Evolutionary conservation across 768 basidiomycete genomes (phyloP).

Genomic region (Mycena venus): DNA sequence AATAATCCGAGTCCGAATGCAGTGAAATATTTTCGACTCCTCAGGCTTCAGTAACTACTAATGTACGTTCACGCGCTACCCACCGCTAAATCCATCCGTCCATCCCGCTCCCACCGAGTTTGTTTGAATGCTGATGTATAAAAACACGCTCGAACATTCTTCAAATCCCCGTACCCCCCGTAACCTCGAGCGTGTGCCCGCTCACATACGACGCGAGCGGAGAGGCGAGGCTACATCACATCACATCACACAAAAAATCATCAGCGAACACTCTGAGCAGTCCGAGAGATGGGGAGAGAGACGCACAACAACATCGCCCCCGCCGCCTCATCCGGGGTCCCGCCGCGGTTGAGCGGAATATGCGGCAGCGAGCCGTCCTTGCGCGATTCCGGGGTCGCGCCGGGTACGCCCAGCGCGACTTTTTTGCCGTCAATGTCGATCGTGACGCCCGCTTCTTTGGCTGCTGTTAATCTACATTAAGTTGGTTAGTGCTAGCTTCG

Average conservation of each 20-base stretch:
- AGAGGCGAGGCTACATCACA: conserved; percentile 70
- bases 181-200: conserved; percentile 88
- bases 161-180: conserved; percentile 84
- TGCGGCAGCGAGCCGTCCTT: conserved; percentile 32
- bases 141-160: too few species aligned
- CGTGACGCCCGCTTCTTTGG: conserved; percentile 81
- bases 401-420: conserved; percentile 85
- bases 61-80: too few species aligned
- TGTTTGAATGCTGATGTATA: too few species aligned
- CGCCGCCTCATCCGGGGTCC: conserved; percentile 82
- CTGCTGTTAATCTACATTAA: conserved; percentile 71
- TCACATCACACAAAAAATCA: conserved; percentile 45
- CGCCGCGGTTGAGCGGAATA: conserved; percentile 77
- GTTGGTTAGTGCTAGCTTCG: neutral
- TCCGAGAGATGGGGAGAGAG: too few species aligned
- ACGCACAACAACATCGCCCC: conserved; percentile 82
- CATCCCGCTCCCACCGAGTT: too few species aligned
- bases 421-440: conserved; percentile 89
- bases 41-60: too few species aligned
- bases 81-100: too few species aligned
- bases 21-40: too few species aligned
- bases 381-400: conserved; percentile 48
- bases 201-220: conserved; percentile 85
- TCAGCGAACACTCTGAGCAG: neutral
- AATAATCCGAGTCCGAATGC: too few species aligned